These are phyloP conservation scores for Yamadazyma sp. DNA, from an alignment of 1,139 yeast genomes.

Conservation along the genomic window DNA sequence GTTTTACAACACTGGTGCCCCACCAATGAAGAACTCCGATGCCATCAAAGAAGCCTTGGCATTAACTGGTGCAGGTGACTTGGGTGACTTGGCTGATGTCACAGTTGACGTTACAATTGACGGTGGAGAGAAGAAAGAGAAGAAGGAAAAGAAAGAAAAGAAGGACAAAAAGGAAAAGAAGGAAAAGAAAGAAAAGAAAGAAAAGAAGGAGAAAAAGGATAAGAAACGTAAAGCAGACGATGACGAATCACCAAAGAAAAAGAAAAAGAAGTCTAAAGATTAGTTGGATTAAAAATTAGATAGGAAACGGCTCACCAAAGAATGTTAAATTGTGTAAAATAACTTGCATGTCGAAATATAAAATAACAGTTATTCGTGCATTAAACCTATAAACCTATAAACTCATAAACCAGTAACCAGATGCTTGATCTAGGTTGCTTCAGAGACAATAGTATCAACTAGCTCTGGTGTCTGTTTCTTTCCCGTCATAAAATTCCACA, in stretches of 20 bases:
- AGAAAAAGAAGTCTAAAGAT: slow-evolving; percentile 52
- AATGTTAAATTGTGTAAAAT: slow-evolving; percentile 7
- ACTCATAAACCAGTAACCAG: not conserved
- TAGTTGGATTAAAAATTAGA: slow-evolving; percentile 11
- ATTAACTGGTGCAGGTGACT: slow-evolving; percentile 46
- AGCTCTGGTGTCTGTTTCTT: slow-evolving; percentile 5
- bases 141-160: slow-evolving; percentile 54
- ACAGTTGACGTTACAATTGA: slow-evolving; percentile 19
- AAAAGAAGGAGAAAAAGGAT: slow-evolving; percentile 52
- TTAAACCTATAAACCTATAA: slow-evolving; percentile 1
- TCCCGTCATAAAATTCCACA: slow-evolving; percentile 34
- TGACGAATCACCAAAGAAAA: slow-evolving; percentile 43
- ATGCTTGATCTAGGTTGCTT: slow-evolving; percentile 1
- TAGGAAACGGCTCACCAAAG: slow-evolving; percentile 1
- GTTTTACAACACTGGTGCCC: slow-evolving; percentile 93
- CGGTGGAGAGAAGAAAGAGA: slow-evolving; percentile 39
- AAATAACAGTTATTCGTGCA: slow-evolving; percentile 6
- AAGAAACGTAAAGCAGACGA: slow-evolving; percentile 55
- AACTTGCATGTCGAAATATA: slow-evolving; percentile 15
- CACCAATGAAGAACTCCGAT: slow-evolving; percentile 94
- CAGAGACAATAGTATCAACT: slow-evolving; percentile 4
- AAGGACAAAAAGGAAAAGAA: slow-evolving; percentile 57
- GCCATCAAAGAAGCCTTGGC: slow-evolving; percentile 92
- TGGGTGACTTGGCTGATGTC: slow-evolving; percentile 25
- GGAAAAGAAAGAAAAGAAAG: slow-evolving; percentile 54